These are phyloP conservation scores for Tirmania nivea DNA, from an alignment of 495 filamentous ascomycete genomes.

Conservation along the genomic window DNA sequence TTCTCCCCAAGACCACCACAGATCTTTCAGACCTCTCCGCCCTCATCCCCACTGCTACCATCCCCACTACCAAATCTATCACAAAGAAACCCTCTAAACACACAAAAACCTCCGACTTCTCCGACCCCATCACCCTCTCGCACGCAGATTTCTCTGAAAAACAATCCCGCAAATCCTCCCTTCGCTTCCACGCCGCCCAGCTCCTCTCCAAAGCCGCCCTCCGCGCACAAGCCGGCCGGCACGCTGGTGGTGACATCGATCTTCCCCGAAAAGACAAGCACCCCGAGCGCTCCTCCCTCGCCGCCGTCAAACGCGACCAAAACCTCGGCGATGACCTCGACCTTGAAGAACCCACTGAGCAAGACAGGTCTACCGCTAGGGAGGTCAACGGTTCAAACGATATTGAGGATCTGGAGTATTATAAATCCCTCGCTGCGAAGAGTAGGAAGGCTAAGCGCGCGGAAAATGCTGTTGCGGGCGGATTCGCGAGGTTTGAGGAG, in stretches of 20 bases:
- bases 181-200: constrained; percentile 93
- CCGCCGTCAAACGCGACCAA: constrained; percentile 28
- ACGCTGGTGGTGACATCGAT: constrained; percentile 79
- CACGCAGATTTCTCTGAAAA: constrained; percentile 57
- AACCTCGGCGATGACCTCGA: constrained; percentile 17
- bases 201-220: constrained; percentile 80
- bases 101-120: constrained; percentile 36
- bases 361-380: constrained; percentile 24
- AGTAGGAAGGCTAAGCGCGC: constrained; percentile 41
- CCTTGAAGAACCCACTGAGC: constrained; percentile 3
- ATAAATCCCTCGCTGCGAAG: constrained; percentile 56
- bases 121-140: constrained; percentile 40
- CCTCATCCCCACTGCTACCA: not conserved
- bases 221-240: constrained; percentile 55
- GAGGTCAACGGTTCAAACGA: constrained; percentile 25
- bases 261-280: constrained; percentile 76
- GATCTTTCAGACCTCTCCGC: not conserved
- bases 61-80: not conserved
- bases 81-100: constrained; percentile 28
- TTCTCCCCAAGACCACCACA: not conserved
- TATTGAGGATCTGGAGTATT: constrained; percentile 62
- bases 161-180: constrained; percentile 58
- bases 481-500: constrained; percentile 27
- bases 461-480: constrained; percentile 24
- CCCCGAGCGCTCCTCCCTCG: constrained; percentile 61